Evolutionary conservation across 73 alveolate genomes (phyloP), one percentile per base, ranked within the genome.

Genomic region (Paramecium tetraurelia): DNA sequence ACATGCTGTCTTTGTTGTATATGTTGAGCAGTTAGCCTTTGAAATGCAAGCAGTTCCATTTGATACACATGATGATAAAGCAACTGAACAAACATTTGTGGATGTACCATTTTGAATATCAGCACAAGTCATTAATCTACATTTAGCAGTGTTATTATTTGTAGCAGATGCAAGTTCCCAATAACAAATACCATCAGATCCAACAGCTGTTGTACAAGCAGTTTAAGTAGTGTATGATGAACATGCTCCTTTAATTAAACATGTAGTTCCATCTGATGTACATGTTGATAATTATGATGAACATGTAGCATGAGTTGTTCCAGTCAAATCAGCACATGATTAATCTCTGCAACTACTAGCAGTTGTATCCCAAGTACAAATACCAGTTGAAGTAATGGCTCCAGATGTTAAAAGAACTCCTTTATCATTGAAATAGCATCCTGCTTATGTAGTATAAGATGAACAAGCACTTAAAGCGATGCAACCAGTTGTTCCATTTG

Each of bases 401-500:
- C 31, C 76, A 58, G 40, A 22, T 20, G 76, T 27, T 6, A 6
- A 20, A 22, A 16, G 2, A 27, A 7, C 12, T 4, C 76, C 76
- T 58, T 22, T 27, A 58, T 58, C 36, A 58, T 58, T 58, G 21
- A 58, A 12, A 27, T 2, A 1, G 0, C 85, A 69, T 69, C 85
- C 85, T 22, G 33, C 88, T 76, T 4, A 16, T 20, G 24, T 7
- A 70, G 86, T 29, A 16, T 70, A 70, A 14, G 18, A 24, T n/a
- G 53, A 22, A 29, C 88, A 76, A 29, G 88, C 44, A 36, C 70
- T 18, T 31, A 76, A 40, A 0, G 88, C 70, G 38, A 76, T 35
- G n/a, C 88, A 76, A 31, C 86, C 86, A 70, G 59, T 18, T 12
- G 88, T 76, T 38, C 70, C 88, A 41, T 76, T 76, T 38, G 88